These are phyloP conservation scores for Rhodotorula paludigena DNA, from an alignment of 768 basidiomycete genomes.

Conservation along the genomic window DNA sequence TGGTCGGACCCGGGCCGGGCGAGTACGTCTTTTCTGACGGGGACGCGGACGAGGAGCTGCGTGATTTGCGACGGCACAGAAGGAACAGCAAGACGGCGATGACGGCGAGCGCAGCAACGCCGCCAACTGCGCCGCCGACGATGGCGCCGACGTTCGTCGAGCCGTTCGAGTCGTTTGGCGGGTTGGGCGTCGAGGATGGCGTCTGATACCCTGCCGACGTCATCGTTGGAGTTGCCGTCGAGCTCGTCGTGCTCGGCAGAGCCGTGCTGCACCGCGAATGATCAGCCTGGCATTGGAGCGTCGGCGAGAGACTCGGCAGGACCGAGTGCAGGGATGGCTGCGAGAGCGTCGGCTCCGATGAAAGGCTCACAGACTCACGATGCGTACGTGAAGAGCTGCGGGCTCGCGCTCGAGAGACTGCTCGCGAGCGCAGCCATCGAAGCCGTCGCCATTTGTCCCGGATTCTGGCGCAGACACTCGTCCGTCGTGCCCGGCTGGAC, in stretches of 20 bases:
- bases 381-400: conserved; percentile 3
- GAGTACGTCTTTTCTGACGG: background rate
- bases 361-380: background rate
- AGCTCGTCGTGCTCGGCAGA: background rate
- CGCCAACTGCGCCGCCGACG: background rate
- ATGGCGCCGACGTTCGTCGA: background rate
- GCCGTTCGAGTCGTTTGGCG: too few species aligned
- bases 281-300: too few species aligned
- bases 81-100: background rate
- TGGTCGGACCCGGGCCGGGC: too few species aligned
- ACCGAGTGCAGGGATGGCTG: too few species aligned
- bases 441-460: background rate
- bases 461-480: conserved; percentile 3
- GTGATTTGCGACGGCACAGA: background rate
- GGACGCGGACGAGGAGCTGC: too few species aligned
- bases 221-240: background rate
- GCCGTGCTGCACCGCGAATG: too few species aligned
- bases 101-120: background rate
- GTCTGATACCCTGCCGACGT: too few species aligned
- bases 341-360: too few species aligned
- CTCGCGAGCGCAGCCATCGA: background rate
- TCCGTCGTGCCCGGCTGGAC: conserved; percentile 15
- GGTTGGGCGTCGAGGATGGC: too few species aligned
- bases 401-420: background rate
- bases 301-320: too few species aligned